phyloP scores from a whole-genome alignment of 1,139 yeast genomes.

The Zygosaccharomyces pseudobailii region DNA sequence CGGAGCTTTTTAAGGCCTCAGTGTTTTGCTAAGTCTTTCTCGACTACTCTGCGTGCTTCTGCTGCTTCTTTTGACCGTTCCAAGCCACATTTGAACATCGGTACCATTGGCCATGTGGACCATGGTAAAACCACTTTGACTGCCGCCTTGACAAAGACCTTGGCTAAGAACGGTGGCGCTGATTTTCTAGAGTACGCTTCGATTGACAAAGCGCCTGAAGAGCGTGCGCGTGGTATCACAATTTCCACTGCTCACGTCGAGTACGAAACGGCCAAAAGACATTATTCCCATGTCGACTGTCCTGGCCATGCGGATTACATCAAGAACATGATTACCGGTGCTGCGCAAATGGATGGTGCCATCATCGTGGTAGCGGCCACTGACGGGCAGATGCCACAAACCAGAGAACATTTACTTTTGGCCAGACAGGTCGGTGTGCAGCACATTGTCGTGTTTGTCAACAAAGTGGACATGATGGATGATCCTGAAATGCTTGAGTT shows the following conservation, averaged over 20 bases:
- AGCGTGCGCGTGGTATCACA: conserved; percentile 99
- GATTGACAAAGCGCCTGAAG: conserved; percentile 98
- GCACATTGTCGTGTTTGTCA: conserved; percentile 92
- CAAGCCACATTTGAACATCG: conserved; percentile 94
- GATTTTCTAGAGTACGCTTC: conserved; percentile 86
- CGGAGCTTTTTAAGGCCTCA: conserved; percentile 10
- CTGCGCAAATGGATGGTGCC: conserved; percentile 99
- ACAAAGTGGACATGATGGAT: conserved; percentile 95
- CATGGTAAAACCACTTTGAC: conserved; percentile 98
- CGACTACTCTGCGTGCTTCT: conserved; percentile 15
- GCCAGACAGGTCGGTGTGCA: conserved; percentile 99
- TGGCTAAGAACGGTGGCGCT: conserved; percentile 87
- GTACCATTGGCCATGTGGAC: conserved; percentile 96
- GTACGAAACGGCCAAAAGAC: conserved; percentile 88
- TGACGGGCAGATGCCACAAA: conserved; percentile 99
- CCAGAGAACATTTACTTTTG: conserved; percentile 94
- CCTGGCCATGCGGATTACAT: conserved; percentile 99
- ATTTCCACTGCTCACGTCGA: conserved; percentile 97
- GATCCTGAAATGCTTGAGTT: conserved; percentile 99
- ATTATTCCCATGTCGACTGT: conserved; percentile 95
- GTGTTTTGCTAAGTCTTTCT: conserved; percentile 8
- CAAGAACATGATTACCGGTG: conserved; percentile 99
- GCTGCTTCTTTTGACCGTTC: conserved; percentile 81
- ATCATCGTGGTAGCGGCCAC: conserved; percentile 98
- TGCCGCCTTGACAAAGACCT: conserved; percentile 96